Conservation (phyloP, 1,284 basidiomycete genomes). For the Irpex sp. region DNA sequence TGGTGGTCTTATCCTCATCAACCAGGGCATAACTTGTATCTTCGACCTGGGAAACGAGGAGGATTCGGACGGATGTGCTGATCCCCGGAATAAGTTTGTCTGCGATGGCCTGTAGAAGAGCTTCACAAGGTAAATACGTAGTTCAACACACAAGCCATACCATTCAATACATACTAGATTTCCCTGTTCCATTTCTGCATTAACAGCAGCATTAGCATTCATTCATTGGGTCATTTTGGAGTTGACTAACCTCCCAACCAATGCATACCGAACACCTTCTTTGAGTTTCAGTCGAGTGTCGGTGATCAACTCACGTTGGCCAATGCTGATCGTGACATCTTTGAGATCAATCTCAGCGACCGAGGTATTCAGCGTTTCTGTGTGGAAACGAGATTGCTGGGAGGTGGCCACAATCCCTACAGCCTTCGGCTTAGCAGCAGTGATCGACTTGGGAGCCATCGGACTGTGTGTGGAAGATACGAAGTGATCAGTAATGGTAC, state of each 20-base stretch:
- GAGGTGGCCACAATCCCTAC: conserved; percentile 25
- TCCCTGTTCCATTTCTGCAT: conserved; percentile 11
- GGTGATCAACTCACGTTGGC: conserved; percentile 45
- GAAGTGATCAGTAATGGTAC: neutral
- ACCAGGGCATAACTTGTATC: neutral
- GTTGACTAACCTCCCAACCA: conserved; percentile 33
- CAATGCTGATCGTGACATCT: conserved; percentile 43
- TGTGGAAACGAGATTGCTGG: conserved; percentile 41
- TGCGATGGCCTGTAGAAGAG: conserved; percentile 9
- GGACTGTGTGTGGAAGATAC: too few relatives aligned
- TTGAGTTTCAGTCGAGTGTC: conserved; percentile 52
- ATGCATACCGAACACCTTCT: conserved; percentile 46
- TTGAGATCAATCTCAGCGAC: conserved; percentile 45
- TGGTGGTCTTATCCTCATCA: neutral
- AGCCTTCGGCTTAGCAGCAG: neutral
- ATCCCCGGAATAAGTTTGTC: conserved; percentile 12
- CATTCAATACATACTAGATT: conserved; percentile 4
- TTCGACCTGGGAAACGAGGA: conserved; percentile 10
- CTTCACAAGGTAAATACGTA: neutral
- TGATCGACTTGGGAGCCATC: neutral
- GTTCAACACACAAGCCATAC: neutral
- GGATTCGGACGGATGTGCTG: conserved; percentile 7
- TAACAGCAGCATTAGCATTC: neutral
- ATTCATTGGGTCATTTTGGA: neutral
- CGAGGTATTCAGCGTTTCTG: conserved; percentile 37